Base-by-base conservation (phyloP, 164 flowering plant species). In the Annona cherimola region DNA sequence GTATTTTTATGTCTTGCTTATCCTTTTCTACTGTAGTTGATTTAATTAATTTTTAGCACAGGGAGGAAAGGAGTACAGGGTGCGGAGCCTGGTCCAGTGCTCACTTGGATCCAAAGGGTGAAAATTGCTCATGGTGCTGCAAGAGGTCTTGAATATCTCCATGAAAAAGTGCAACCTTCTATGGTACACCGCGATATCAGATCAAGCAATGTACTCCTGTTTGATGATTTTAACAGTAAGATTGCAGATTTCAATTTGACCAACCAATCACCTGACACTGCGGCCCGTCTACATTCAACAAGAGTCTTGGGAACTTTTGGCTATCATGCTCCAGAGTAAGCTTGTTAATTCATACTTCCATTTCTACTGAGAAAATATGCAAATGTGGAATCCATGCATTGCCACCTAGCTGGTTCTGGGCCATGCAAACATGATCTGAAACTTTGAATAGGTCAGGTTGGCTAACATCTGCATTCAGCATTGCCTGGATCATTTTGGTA, bases 321-420 rank as follows among this genome's bases (percentile, higher is more conserved):
- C n/a, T 92, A 92, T 80, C 96, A 90, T 85, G 96, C 98, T 74
- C 98, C 98, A 19, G 98, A 92, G 98, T 92, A 84, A 81, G 64
- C 35, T n/a, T 64, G 40, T 62, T 62, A 50, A 26, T 26, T 26
- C 35, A 26, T 26, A 26, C 35, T 26, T 26, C 35, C 35, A 26
- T 26, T 26, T 26, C 35, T 26, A 0, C 35, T 26, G 35, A 26
- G 35, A 26, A 26, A 26, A 26, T 26, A 26, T 0, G 35, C 35
- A 26, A 26, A 26, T 26, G 35, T 26, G 35, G 35, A 26, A 26
- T 26, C 35, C 35, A 26, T 26, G 35, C 35, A 26, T 26, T 26
- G 35, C 35, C 35, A 26, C 35, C 35, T 26, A 26, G 35, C 35
- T 26, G 35, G 35, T 26, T 26, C 35, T 26, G 35, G 35, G 35